Evolutionary conservation across 1,284 basidiomycete genomes (phyloP), one percentile per base, ranked within the genome.

Genomic region (Paramarasmius palmivorus): DNA sequence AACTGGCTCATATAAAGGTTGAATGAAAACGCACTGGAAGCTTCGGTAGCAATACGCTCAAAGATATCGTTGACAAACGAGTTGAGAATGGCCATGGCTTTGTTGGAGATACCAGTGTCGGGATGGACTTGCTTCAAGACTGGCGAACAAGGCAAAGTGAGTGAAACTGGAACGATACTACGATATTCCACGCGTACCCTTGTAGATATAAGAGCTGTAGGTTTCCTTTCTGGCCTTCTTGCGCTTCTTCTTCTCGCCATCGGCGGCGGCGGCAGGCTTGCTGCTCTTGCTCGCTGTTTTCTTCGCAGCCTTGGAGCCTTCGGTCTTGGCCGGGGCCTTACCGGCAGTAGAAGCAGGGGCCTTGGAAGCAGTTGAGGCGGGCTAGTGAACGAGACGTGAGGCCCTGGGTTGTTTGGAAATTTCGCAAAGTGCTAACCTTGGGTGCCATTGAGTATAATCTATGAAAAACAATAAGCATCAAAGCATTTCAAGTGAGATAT

Each of bases 121-220:
- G 89, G 89, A 78, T 90, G 91, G 59, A 93, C 91, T 69, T 89
- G 87, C 78, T 90, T 91, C 59, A 92, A 79, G 60, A 91, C 89
- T 88, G 29, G 7, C 6, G 6, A 32, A 32, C 29, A 12, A 32
- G 6, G 29, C n/a, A n/a, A n/a, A n/a, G n/a, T n/a, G n/a, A 56
- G 12, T 58, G 35, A 4, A 15, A 45, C 25, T 39, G 35, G 47
- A 51, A 41, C 15, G 22, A 47, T 25, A 46, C n/a, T 29, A 44
- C 37, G 49, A 51, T 23, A 20, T 38, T 39, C 36, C 38, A 25
- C 10, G 72, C 81, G 52, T 53, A 87, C 86, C 86, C 72, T 93
- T 93, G 83, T 93, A 93, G 76, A 94, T 93, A 81, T 93, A 94
- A 6, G 90, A 90, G 29, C 89, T 89, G 79, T 93, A 93, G 14